Evolutionary conservation across 805 yeast species (phyloP).

Genomic region (Yarrowia deformans): DNA sequence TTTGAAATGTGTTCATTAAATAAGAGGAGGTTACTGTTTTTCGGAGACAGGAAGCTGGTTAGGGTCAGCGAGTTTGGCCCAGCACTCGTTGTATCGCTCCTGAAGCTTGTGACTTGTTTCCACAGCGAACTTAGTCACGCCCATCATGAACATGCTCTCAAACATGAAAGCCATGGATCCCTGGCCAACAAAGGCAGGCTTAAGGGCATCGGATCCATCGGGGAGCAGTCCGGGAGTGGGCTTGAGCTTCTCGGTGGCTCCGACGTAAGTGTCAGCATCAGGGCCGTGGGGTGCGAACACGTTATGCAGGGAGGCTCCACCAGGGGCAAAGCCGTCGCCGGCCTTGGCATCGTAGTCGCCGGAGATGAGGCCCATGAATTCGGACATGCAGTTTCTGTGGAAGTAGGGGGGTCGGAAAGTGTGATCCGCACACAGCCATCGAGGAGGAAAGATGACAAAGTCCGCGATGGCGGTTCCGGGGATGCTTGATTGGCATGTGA

Average conservation of each 20-base stretch:
- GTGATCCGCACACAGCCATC: slow-evolving; percentile 48
- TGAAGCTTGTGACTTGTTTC: slow-evolving; percentile 44
- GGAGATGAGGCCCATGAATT: slow-evolving; percentile 46
- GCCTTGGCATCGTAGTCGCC: slow-evolving; percentile 45
- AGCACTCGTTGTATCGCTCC: slow-evolving; percentile 41
- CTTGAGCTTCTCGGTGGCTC: slow-evolving; percentile 43
- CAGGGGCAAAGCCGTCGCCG: slow-evolving; percentile 47
- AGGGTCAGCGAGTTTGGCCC: slow-evolving; percentile 22
- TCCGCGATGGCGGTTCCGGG: slow-evolving; percentile 48
- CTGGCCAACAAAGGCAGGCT: slow-evolving; percentile 45
- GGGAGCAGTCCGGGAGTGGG: slow-evolving; percentile 34
- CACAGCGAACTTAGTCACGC: slow-evolving; percentile 45
- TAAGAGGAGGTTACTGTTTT: not conserved
- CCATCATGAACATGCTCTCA: slow-evolving; percentile 45
- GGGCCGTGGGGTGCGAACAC: slow-evolving; percentile 49
- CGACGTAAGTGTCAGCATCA: slow-evolving; percentile 45
- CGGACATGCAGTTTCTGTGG: slow-evolving; percentile 47
- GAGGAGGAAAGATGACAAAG: slow-evolving; percentile 48
- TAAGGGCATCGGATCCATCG: slow-evolving; percentile 40
- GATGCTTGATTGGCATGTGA: slow-evolving; percentile 43
- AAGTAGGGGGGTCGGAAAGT: slow-evolving; percentile 49
- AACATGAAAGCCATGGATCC: slow-evolving; percentile 49
- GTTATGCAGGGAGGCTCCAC: slow-evolving; percentile 49
- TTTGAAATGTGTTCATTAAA: not conserved
- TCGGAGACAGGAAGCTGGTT: slow-evolving; percentile 10